A percentile compares a stretch with the other conserved stretches of the same genome.
These are phyloP conservation scores for Globisporangium iwayamae DNA, from an alignment of 352 stramenopile species.

Conservation along the genomic window DNA sequence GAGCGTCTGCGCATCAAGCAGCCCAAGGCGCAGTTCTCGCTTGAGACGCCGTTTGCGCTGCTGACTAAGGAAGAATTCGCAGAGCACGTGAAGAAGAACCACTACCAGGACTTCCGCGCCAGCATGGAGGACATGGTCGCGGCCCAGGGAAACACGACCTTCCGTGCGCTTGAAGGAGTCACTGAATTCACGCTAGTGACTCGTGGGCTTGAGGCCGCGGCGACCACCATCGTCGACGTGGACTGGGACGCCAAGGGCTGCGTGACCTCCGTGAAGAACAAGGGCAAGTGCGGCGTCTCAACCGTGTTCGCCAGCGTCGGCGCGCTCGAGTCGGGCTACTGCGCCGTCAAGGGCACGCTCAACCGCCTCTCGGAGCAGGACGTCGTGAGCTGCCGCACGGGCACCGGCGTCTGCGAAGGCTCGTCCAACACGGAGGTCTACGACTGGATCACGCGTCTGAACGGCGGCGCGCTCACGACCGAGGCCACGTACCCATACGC, in stretches of 20 bases:
- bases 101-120: slow-evolving; percentile 13
- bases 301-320: slow-evolving; percentile 16
- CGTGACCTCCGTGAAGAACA: slow-evolving; percentile 17
- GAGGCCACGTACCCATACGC: slow-evolving; percentile 14
- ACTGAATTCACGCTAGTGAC: not conserved
- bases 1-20: slow-evolving; percentile 37
- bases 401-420: not conserved
- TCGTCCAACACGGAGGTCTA: slow-evolving; percentile 6
- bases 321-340: slow-evolving; percentile 22
- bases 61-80: slow-evolving; percentile 63
- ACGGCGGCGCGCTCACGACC: slow-evolving; percentile 14
- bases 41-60: slow-evolving; percentile 59
- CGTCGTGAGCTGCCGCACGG: slow-evolving; percentile 9
- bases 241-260: slow-evolving; percentile 16
- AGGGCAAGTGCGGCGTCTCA: slow-evolving; percentile 20
- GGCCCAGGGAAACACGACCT: not conserved
- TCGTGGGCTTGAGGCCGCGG: not conserved
- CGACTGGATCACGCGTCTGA: slow-evolving; percentile 12
- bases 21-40: slow-evolving; percentile 54
- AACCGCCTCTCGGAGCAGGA: slow-evolving; percentile 16
- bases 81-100: slow-evolving; percentile 27
- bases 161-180: not conserved
- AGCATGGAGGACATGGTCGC: slow-evolving; percentile 1
- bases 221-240: not conserved
- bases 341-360: slow-evolving; percentile 6